A percentile compares a stretch with the other conserved stretches of the same genome.
Conservation (phyloP, 1,284 basidiomycete genomes). For the Testicularia cyperi region DNA sequence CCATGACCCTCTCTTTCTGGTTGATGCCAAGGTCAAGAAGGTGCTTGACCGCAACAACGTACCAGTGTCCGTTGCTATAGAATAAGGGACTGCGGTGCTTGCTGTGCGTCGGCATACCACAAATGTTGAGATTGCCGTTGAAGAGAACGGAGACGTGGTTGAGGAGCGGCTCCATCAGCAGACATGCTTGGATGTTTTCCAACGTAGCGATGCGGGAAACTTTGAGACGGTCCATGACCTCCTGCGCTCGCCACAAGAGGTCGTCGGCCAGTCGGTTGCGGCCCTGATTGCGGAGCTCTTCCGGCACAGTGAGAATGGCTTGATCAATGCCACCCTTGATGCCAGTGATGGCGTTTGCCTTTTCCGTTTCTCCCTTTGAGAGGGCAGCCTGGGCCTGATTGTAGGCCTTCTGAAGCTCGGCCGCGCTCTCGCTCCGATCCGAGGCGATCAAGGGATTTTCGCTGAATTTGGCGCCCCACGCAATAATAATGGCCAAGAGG, state of each 20-base stretch:
- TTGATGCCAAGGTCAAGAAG: constrained; percentile 46
- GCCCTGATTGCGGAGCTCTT: constrained; percentile 57
- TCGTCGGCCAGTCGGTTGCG: constrained; percentile 76
- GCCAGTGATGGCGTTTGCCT: constrained; percentile 31
- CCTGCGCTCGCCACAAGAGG: constrained; percentile 66
- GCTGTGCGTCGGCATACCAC: constrained; percentile 16
- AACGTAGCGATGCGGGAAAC: constrained; percentile 76
- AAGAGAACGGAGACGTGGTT: constrained; percentile 24
- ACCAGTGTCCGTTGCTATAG: constrained; percentile 41
- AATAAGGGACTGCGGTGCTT: constrained; percentile 20
- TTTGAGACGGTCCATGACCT: constrained; percentile 72
- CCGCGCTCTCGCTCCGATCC: constrained; percentile 71
- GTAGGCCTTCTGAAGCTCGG: constrained; percentile 27
- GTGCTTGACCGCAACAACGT: constrained; percentile 38
- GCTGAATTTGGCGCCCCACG: constrained; percentile 88
- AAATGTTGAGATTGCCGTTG: constrained; percentile 20
- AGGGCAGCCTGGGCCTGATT: constrained; percentile 29
- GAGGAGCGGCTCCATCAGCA: constrained; percentile 43
- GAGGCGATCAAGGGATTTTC: constrained; percentile 77
- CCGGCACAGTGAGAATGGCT: constrained; percentile 32
- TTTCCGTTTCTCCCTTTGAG: constrained; percentile 26
- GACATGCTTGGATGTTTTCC: constrained; percentile 68
- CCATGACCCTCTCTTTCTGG: constrained; percentile 34
- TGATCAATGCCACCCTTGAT: constrained; percentile 39
- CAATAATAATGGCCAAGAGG: constrained; percentile 80